Percentiles rank a stretch among this genome's conserved stretches.
Conservation (phyloP, 208 protist genomes). For the Strigomonas culicis region DNA sequence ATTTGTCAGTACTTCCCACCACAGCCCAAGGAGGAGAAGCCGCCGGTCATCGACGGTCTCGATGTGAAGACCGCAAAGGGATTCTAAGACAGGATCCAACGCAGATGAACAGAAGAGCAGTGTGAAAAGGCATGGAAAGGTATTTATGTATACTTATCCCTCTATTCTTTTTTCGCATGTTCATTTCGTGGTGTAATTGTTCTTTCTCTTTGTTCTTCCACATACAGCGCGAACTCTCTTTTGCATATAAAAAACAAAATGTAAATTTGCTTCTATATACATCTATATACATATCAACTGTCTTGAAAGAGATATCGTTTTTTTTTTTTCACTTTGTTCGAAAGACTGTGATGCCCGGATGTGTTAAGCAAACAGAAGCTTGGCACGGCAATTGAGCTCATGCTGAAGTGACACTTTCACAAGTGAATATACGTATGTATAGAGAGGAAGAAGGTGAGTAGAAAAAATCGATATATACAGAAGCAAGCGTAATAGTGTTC, state of each 20-base stretch:
- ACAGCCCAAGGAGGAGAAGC: slow-evolving; percentile 61
- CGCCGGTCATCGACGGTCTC: slow-evolving; percentile 68
- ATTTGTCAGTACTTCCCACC: slow-evolving; percentile 74
- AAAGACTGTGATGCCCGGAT: background rate
- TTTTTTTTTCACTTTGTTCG: slow-evolving; percentile 17
- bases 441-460: background rate
- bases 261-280: background rate
- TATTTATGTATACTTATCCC: background rate
- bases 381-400: too few relatives aligned
- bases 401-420: too few relatives aligned
- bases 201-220: slow-evolving; percentile 3
- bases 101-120: background rate
- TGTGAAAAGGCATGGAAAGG: too few relatives aligned
- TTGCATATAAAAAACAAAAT: background rate
- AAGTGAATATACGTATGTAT: too few relatives aligned
- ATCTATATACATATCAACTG: slow-evolving; percentile 3
- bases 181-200: slow-evolving; percentile 2
- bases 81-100: slow-evolving; percentile 44
- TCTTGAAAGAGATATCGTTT: too few relatives aligned
- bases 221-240: background rate
- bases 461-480: background rate
- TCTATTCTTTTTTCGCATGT: slow-evolving; percentile 18
- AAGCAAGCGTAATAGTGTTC: background rate
- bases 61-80: slow-evolving; percentile 80
- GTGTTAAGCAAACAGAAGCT: too few relatives aligned